phyloP scores from a whole-genome alignment of 768 basidiomycete genomes.

The Trametes villosa region DNA sequence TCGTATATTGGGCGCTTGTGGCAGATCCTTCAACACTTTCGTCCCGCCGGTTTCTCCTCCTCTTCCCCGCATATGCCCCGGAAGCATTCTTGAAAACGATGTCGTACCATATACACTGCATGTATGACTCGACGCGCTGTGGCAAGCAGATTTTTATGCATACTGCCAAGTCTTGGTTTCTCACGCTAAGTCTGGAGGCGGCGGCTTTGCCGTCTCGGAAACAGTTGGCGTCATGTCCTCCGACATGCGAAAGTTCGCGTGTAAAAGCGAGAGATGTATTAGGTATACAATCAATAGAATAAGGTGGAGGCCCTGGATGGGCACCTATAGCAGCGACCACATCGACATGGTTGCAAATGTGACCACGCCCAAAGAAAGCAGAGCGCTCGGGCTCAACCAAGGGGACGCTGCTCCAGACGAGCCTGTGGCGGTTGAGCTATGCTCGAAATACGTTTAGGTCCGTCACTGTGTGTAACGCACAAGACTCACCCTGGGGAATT shows the following conservation, averaged over 20 bases:
- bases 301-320: too few species aligned
- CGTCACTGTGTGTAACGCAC: neutral
- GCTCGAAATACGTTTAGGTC: neutral
- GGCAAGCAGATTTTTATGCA: too few species aligned
- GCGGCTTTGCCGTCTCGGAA: too few species aligned
- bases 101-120: neutral
- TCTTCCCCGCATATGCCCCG: neutral
- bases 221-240: too few species aligned
- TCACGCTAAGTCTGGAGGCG: too few species aligned
- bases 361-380: neutral
- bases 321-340: neutral
- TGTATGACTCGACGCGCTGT: too few species aligned
- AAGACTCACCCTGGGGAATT: neutral
- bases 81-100: neutral
- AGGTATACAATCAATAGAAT: too few species aligned
- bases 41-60: too few species aligned
- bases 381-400: neutral
- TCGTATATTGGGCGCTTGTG: constrained; percentile 16
- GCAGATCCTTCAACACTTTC: constrained; percentile 5
- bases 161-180: too few species aligned
- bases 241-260: too few species aligned
- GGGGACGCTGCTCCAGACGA: neutral
- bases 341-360: neutral
- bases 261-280: too few species aligned
- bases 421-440: neutral